Conservation (phyloP, 768 basidiomycete species). For the Roridomyces roridus region DNA sequence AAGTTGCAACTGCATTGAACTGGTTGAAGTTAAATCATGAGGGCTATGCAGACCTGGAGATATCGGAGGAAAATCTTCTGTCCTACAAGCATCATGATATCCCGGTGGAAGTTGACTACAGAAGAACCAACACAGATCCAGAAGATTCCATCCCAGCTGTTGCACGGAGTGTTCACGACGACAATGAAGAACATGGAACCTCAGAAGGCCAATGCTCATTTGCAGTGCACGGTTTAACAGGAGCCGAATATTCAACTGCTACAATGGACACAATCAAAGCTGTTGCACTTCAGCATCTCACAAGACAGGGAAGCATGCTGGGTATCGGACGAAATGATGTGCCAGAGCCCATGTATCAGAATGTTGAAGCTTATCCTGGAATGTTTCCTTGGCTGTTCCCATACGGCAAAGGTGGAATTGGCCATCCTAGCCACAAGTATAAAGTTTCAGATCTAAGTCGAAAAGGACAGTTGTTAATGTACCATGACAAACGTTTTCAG, state of each 20-base stretch:
- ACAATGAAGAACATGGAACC: slow-evolving; percentile 21
- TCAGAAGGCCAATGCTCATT: slow-evolving; percentile 40
- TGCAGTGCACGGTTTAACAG: slow-evolving; percentile 42
- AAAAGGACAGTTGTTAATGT: slow-evolving; percentile 36
- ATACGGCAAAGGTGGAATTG: slow-evolving; percentile 41
- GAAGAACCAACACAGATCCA: slow-evolving; percentile 1
- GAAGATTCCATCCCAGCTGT: background rate
- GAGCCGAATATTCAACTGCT: slow-evolving; percentile 23
- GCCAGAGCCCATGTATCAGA: slow-evolving; percentile 33
- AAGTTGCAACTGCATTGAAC: slow-evolving; percentile 14
- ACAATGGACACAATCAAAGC: slow-evolving; percentile 22
- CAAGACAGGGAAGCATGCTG: slow-evolving; percentile 23
- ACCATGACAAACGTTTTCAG: slow-evolving; percentile 36
- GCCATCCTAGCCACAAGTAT: slow-evolving; percentile 2
- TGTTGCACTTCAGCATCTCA: slow-evolving; percentile 30
- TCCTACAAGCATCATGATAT: slow-evolving; percentile 7
- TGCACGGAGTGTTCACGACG: background rate
- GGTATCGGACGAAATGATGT: slow-evolving; percentile 22
- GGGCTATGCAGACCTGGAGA: slow-evolving; percentile 13
- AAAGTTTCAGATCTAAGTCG: slow-evolving; percentile 26
- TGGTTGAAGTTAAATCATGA: slow-evolving; percentile 21
- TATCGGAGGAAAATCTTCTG: slow-evolving; percentile 11
- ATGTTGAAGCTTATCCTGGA: slow-evolving; percentile 40
- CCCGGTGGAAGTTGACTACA: slow-evolving; percentile 15
- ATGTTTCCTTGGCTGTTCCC: slow-evolving; percentile 48